Percentiles rank a stretch among this genome's conserved stretches.
phyloP scores from a whole-genome alignment of 139 green algal species.

The Nannochloris sp. region DNA sequence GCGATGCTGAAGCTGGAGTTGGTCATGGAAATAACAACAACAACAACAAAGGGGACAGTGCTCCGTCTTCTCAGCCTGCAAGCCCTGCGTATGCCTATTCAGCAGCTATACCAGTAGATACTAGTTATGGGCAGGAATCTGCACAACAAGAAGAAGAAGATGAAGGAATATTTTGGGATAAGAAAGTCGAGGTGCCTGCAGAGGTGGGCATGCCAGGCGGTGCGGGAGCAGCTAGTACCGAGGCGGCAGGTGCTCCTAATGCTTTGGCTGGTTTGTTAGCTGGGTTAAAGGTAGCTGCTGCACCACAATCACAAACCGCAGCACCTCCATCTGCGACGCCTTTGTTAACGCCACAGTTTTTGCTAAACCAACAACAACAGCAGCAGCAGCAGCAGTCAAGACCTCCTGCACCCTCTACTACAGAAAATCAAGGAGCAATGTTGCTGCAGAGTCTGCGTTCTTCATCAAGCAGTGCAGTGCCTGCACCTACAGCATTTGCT shows the following conservation, averaged over 20 bases:
- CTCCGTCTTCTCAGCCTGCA: neutral
- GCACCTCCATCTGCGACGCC: slow-evolving; percentile 3
- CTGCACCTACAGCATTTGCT: neutral
- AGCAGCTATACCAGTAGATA: neutral
- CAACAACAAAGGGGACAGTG: neutral
- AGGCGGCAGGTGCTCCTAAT: neutral
- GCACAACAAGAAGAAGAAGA: neutral
- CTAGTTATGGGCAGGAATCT: too few species aligned
- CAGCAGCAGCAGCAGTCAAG: neutral
- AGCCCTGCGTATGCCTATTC: neutral
- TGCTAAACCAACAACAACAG: slow-evolving; percentile 10
- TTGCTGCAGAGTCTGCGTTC: neutral
- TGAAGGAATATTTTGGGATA: slow-evolving; percentile 44
- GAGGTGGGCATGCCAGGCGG: neutral
- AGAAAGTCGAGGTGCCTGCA: slow-evolving; percentile 28
- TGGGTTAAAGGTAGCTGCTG: slow-evolving; percentile 4
- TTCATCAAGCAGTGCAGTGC: neutral
- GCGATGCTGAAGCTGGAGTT: neutral
- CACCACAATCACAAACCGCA: neutral
- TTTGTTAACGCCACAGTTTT: slow-evolving; percentile 43
- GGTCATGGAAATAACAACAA: neutral
- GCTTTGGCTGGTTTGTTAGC: slow-evolving; percentile 14
- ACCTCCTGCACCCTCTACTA: neutral
- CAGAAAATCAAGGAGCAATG: neutral
- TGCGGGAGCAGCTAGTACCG: neutral